A percentile compares a stretch with the other conserved stretches of the same genome.
Evolutionary conservation across 208 protist species (phyloP).

Genomic region (Lotmaria passim): DNA sequence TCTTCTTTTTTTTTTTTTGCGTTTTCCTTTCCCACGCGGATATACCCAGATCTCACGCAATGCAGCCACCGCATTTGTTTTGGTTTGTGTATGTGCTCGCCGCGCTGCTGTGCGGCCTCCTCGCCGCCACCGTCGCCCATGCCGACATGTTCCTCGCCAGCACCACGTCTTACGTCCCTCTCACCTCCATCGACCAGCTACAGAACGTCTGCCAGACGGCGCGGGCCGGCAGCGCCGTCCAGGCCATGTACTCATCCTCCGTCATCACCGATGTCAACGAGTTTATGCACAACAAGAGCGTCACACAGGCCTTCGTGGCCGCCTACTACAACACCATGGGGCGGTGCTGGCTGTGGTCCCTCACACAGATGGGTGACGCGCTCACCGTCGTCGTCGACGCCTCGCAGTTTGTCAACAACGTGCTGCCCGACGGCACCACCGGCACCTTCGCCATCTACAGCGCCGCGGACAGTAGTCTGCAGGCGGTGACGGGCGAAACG

Average conservation of each 20-base stretch:
- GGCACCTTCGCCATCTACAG: slow-evolving; percentile 1
- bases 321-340: slow-evolving; percentile 14
- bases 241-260: background rate
- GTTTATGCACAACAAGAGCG: background rate
- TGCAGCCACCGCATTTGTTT: no score
- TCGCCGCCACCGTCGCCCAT: background rate
- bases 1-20: no score
- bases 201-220: background rate
- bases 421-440: slow-evolving; percentile 7
- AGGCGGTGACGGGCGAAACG: background rate
- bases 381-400: slow-evolving; percentile 6
- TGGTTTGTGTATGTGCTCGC: background rate
- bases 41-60: no score
- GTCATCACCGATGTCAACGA: background rate
- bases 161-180: background rate
- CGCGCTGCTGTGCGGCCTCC: background rate
- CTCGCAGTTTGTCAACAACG: slow-evolving; percentile 9
- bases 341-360: background rate
- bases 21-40: no score
- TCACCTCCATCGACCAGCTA: background rate
- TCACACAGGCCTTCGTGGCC: slow-evolving; percentile 19
- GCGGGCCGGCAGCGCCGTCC: background rate
- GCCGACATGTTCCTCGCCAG: slow-evolving; percentile 1
- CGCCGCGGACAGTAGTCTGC: background rate
- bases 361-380: slow-evolving; percentile 14